Conservation (phyloP, 768 basidiomycete genomes). For the Naematelia aurantialba region DNA sequence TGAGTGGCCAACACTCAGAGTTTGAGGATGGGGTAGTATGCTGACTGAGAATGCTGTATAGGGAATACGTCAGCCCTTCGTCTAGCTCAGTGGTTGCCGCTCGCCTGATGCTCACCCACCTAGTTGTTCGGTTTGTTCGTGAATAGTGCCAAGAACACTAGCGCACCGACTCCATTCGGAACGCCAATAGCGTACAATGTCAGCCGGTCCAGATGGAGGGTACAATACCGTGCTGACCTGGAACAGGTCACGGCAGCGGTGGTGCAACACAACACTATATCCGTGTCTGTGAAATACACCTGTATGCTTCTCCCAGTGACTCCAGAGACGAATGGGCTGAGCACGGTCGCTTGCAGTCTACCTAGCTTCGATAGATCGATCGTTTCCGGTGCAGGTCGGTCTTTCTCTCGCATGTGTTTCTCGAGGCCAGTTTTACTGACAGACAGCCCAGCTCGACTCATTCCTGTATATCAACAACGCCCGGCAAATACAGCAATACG, state of each 20-base stretch:
- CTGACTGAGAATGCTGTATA: no score
- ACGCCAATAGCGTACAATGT: neutral
- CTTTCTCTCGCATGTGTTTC: neutral
- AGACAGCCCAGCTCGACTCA: constrained; percentile 5
- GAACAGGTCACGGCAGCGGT: neutral
- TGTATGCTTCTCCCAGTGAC: neutral
- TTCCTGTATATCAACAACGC: constrained; percentile 11
- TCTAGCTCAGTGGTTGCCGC: neutral
- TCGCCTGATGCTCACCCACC: neutral
- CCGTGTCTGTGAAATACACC: neutral
- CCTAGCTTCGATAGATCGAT: constrained; percentile 20
- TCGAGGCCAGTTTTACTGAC: neutral
- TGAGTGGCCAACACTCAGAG: neutral
- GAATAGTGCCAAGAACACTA: neutral
- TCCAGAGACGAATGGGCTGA: neutral
- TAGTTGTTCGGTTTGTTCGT: neutral
- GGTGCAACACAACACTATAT: neutral
- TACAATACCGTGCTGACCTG: no score
- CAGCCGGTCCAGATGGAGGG: no score
- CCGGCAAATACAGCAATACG: constrained; percentile 13
- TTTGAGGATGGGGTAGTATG: neutral
- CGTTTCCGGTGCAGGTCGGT: constrained; percentile 29
- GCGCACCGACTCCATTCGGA: neutral
- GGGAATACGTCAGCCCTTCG: neutral
- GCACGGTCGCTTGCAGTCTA: no score